Base-by-base conservation (phyloP, 345 rosid species). In the Abelmoschus esculentus region DNA sequence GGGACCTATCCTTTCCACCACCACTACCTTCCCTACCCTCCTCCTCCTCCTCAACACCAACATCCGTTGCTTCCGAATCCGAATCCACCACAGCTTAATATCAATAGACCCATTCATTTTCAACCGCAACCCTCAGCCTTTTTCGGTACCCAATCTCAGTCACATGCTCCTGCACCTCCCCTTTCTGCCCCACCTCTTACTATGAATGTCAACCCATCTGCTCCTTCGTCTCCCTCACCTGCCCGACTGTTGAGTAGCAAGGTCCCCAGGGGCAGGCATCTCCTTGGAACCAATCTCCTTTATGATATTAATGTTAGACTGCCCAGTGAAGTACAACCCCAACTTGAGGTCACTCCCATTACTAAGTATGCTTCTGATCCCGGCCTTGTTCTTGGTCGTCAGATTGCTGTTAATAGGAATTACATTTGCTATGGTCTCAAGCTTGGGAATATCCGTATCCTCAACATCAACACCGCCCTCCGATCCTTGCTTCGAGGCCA, bases 351-450 rank as follows among this genome's bases (percentile, higher is more conserved):
- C 69, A 86, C 92, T 70, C 92, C 96, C 61, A 89, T 89, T 32
- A 87, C 96, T 36, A 87, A 86, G 80, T 89, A 89, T 65, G 74
- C 58, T 6, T 87, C 90, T 3, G 90, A 89, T 77, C 96, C 96
- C 50, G 85, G 85, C 28, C 85, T 87, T 64, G 76, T 83, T 2
- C 84, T 89, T 26, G 96, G 96, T 28, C 81, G 90, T 13, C 96
- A 89, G 80, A 89, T 89, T 73, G 96, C 96, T 9, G 92, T 89
- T 53, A 87, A 89, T 74, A 79, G 84, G 72, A 84, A 75, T 74
- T 89, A 89, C 66, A 89, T 89, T 61, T 89, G 92, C 75, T 87
- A 89, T 63, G 96, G 92, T 32, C 86, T 89, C 70, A 89, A 89
- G 83, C 84, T 81, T 69, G 92, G 90, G 9, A 79, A 83, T 59